Evolutionary conservation across 129 eudicot genomes (phyloP), one percentile per base, ranked within the genome.

Genomic region (Ambrosia trifida): DNA sequence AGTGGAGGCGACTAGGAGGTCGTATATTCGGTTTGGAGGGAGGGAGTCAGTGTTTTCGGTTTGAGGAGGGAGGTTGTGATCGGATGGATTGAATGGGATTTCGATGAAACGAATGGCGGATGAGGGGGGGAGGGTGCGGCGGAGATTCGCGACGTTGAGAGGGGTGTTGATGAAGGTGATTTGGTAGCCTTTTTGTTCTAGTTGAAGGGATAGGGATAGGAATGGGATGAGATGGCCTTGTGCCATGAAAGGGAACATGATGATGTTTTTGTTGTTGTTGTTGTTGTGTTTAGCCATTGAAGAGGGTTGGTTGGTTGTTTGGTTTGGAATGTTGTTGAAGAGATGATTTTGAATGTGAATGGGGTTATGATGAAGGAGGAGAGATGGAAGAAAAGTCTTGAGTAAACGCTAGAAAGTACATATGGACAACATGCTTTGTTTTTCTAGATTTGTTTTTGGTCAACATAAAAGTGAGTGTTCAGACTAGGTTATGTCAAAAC

Each of bases 181-280:
- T 7, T 74, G 61, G 83, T 73, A 85, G 17, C 72, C 84, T 24
- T 76, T 51, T 80, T 80, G 78, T 45, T 88, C 85, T 0, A 88
- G 41, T 11, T 73, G 69, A 0, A 70, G 77, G 7, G 94, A 90
- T 61, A 91, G 63, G 11, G 94, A 82, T 40, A 90, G 49, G 79
- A 85, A 90, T 4, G 95, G 97, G 45, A 83, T 85, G 11, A 90
- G 74, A 35, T 90, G 97, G 70, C 95, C 91, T 79, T 87, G 91
- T 36, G 97, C 89, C 97, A 90, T 83, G 89, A 83, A 87, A 1
- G 97, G 97, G 40, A 90, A 85, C 72, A 89, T 31, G 28, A 86
- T 72, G 17, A 89, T 76, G 72, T 65, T 82, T 67, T 73, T 75
- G 41, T 66, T 79, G 35, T 62, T 68, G 10, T 56, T 14, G 72